phyloP scores from a whole-genome alignment of 305 asterid genomes.

The Fraxinus greggii region DNA sequence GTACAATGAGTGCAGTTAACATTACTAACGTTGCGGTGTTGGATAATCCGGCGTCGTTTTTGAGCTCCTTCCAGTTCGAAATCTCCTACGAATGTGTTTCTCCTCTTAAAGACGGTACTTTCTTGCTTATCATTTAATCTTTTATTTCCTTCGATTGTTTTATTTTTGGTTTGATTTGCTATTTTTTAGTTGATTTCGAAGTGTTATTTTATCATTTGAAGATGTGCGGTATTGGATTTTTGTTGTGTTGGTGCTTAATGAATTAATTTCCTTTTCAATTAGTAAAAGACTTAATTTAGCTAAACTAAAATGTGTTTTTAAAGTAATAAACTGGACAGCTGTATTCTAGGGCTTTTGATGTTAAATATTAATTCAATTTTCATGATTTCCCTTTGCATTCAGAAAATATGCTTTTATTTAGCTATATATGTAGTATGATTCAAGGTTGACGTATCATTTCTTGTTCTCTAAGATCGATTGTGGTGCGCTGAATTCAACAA shows the following conservation, averaged over 20 bases:
- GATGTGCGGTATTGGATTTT: neutral
- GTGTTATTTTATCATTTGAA: conserved; percentile 2
- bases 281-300: conserved; percentile 7
- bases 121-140: neutral
- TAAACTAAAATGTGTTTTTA: conserved; percentile 2
- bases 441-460: neutral
- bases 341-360: conserved; percentile 32
- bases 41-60: conserved; percentile 87
- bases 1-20: neutral
- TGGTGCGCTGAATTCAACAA: neutral
- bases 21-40: conserved; percentile 48
- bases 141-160: neutral
- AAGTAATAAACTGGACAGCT: conserved; percentile 4
- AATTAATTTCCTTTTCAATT: neutral
- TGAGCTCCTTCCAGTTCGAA: conserved; percentile 85
- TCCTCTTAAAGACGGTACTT: conserved; percentile 77
- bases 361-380: neutral
- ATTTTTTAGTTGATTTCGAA: neutral
- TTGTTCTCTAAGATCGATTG: neutral
- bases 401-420: neutral
- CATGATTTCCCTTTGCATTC: neutral
- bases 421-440: neutral
- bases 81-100: conserved; percentile 89
- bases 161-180: neutral
- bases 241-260: neutral